Evolutionary conservation across 495 filamentous ascomycete genomes (phyloP), one percentile per base, ranked within the genome.

Genomic region (Neurospora pannonica): DNA sequence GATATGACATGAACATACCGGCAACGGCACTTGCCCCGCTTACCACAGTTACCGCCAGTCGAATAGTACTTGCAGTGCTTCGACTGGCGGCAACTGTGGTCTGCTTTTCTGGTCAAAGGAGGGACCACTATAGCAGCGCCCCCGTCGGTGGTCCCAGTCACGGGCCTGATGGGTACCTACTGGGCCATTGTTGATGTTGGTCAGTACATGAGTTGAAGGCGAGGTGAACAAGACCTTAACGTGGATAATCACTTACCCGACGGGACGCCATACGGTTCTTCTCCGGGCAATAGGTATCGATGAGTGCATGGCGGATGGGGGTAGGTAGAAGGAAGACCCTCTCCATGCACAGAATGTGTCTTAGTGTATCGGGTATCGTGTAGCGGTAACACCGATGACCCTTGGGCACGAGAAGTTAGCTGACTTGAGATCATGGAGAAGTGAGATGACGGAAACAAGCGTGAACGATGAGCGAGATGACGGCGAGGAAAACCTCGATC

Each of bases 1-100:
- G n/a, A 48, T 2, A 24, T 24, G 21, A 24, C 21, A 13, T 6
- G 21, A 54, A 24, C 46, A 6, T 54, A 54, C 46, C 4, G 4
- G 21, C 21, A 54, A 48, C 87, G 87, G 83, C 87, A 89, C 86
- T 88, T 89, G 85, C 86, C 86, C 85, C 87, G 87, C 85, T 89
- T 89, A 28, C 87, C 87, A 77, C 87, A 88, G 31, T 82, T 88
- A 21, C 87, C 87, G 70, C 87, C 87, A 38, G 87, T 88, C 11
- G 87, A 88, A 72, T 85, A 89, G 76, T 89, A 89, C 77, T 89
- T 89, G 84, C 87, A 89, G 72, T 88, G 87, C 77, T 87, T 85
- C 70, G 85, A 81, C 62, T 86, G 83, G 75, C 37, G 37, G 37
- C 9, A 11, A 38, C 37, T 10, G 37, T 10, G 13, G 38, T 87